phyloP scores from a whole-genome alignment of 2,329 filamentous ascomycete species.

The Paecilomyces niveus region DNA sequence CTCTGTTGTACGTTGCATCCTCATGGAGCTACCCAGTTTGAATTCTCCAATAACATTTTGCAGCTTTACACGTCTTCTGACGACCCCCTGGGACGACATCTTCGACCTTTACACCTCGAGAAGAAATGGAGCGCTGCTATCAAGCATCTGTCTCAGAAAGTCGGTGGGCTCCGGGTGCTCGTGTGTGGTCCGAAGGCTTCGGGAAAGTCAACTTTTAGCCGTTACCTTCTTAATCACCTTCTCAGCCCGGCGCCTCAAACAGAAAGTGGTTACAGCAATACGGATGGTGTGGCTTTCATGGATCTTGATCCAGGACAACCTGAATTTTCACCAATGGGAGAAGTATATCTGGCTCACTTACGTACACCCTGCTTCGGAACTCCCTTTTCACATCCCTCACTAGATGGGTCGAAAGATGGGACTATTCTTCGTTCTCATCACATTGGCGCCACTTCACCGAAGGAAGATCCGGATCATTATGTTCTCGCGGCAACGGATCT shows the following conservation, averaged over 20 bases:
- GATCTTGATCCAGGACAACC: slow-evolving; percentile 55
- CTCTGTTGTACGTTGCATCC: slow-evolving; percentile 28
- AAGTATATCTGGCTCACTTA: slow-evolving; percentile 50
- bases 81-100: slow-evolving; percentile 33
- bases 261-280: slow-evolving; percentile 20
- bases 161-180: slow-evolving; percentile 35
- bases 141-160: slow-evolving; percentile 36
- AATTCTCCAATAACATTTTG: neutral
- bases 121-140: slow-evolving; percentile 39
- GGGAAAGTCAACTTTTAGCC: slow-evolving; percentile 55
- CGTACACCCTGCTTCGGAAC: slow-evolving; percentile 48
- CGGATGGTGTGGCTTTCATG: slow-evolving; percentile 45
- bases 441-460: slow-evolving; percentile 47
- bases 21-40: neutral
- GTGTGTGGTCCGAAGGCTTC: slow-evolving; percentile 50
- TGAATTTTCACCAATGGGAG: slow-evolving; percentile 53
- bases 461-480: slow-evolving; percentile 53
- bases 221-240: slow-evolving; percentile 49
- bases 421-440: slow-evolving; percentile 45
- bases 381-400: slow-evolving; percentile 46
- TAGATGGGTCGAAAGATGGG: slow-evolving; percentile 27
- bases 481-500: slow-evolving; percentile 47
- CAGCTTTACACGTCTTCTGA: slow-evolving; percentile 37
- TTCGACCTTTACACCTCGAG: slow-evolving; percentile 36
- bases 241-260: slow-evolving; percentile 34